A percentile compares a stretch with the other conserved stretches of the same genome.
phyloP scores from a whole-genome alignment of 78 protist genomes.

The Dictyostelium firmibasis region DNA sequence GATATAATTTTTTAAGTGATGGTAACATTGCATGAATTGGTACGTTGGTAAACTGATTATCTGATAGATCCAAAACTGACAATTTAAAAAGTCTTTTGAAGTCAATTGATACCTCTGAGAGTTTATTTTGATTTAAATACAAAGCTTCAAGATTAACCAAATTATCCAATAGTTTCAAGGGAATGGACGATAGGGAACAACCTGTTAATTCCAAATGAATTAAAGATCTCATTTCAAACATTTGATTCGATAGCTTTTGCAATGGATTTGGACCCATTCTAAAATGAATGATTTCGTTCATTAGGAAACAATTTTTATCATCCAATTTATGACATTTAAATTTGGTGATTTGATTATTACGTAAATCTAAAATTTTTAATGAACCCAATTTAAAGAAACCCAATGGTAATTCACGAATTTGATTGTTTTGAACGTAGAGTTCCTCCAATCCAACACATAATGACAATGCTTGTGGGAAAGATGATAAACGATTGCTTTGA shows the following conservation, averaged over 20 bases:
- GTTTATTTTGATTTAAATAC: conserved; percentile 37
- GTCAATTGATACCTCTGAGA: conserved; percentile 34
- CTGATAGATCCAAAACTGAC: conserved; percentile 35
- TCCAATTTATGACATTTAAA: conserved; percentile 47
- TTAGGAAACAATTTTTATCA: conserved; percentile 14
- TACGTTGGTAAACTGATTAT: conserved; percentile 32
- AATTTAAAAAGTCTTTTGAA: background rate
- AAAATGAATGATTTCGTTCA: conserved; percentile 21
- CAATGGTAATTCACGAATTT: conserved; percentile 50
- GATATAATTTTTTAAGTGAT: background rate
- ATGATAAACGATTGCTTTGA: background rate
- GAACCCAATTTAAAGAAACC: conserved; percentile 43
- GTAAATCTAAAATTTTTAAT: background rate
- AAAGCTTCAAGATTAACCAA: conserved; percentile 3
- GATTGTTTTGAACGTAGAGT: conserved; percentile 31
- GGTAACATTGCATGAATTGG: conserved; percentile 16
- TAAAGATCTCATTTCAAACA: conserved; percentile 45
- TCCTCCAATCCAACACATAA: conserved; percentile 48
- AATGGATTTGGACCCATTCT: conserved; percentile 55
- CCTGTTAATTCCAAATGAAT: conserved; percentile 27
- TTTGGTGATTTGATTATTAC: conserved; percentile 39
- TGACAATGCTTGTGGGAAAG: conserved; percentile 56
- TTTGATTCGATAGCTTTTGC: background rate
- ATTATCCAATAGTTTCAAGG: conserved; percentile 1
- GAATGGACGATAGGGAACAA: background rate